These are phyloP conservation scores for Coemansia sp. DNA, from an alignment of 192 early-diverging fungal genomes.

Conservation along the genomic window DNA sequence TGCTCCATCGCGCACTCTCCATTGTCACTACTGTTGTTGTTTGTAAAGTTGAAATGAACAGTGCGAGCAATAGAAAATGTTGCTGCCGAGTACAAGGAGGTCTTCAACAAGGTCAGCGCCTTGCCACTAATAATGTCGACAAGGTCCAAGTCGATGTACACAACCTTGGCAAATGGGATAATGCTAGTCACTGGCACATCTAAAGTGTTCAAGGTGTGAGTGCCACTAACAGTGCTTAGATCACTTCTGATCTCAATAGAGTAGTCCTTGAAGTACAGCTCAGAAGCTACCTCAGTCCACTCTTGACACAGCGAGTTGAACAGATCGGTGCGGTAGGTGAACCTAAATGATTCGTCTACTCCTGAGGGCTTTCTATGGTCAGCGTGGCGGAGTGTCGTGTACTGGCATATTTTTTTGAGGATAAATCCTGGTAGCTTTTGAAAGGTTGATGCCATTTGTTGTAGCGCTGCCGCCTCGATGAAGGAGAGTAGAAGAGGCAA, in stretches of 20 bases:
- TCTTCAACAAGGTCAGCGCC: neutral
- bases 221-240: neutral
- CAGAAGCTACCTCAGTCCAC: conserved; percentile 1
- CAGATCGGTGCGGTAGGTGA: conserved; percentile 1
- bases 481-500: neutral
- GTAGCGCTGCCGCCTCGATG: neutral
- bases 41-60: neutral
- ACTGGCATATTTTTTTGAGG: conserved; percentile 10
- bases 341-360: neutral
- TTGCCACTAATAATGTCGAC: conserved; percentile 3
- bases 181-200: neutral
- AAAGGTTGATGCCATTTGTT: neutral
- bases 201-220: neutral
- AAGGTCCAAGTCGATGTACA: neutral
- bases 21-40: neutral
- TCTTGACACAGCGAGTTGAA: conserved; percentile 4
- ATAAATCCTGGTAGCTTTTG: conserved; percentile 1
- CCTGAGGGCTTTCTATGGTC: neutral
- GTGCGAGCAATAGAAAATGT: neutral
- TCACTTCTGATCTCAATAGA: neutral
- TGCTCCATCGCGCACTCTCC: neutral
- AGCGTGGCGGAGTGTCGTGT: conserved; percentile 5
- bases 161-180: neutral
- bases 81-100: neutral
- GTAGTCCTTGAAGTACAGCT: conserved; percentile 6